A percentile compares a stretch with the other conserved stretches of the same genome.
phyloP scores from a whole-genome alignment of 805 yeast species.

The Candida odintsovae region DNA sequence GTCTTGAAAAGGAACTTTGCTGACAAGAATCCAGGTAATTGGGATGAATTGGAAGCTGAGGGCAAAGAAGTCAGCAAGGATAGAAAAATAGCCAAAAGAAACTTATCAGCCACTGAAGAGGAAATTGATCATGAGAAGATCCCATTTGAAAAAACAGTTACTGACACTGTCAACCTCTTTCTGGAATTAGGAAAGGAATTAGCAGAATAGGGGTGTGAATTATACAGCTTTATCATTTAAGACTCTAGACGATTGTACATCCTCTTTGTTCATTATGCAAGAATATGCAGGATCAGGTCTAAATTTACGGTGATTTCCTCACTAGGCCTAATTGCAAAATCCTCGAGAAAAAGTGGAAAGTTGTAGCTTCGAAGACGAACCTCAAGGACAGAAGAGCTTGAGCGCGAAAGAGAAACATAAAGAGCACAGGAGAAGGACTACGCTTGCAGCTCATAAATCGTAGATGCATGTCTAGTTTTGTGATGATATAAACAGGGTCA shows the following conservation, averaged over 20 bases:
- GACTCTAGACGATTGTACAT: not conserved
- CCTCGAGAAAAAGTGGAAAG: not conserved
- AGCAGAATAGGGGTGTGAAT: not conserved
- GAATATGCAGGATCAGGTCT: not conserved
- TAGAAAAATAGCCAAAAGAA: conserved; percentile 5
- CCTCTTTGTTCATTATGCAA: not conserved
- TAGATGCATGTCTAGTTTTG: not conserved
- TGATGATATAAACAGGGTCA: not conserved
- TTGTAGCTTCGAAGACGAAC: not conserved
- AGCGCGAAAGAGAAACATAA: not conserved
- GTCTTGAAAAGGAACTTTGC: conserved; percentile 1
- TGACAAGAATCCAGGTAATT: conserved; percentile 5
- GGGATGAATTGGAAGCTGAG: conserved; percentile 2
- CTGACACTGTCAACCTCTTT: not conserved
- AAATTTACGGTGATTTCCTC: not conserved
- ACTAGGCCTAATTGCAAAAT: not conserved
- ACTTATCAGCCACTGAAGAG: conserved; percentile 3
- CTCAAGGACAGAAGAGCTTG: not conserved
- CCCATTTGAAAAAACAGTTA: conserved; percentile 2
- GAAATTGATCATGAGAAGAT: conserved; percentile 3
- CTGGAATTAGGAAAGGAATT: not conserved
- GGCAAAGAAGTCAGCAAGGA: not conserved
- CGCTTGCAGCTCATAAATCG: not conserved
- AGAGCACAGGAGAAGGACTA: not conserved
- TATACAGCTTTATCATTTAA: no score